phyloP scores from a whole-genome alignment of 768 basidiomycete genomes.

The Tylopilus cervinicoccineus region DNA sequence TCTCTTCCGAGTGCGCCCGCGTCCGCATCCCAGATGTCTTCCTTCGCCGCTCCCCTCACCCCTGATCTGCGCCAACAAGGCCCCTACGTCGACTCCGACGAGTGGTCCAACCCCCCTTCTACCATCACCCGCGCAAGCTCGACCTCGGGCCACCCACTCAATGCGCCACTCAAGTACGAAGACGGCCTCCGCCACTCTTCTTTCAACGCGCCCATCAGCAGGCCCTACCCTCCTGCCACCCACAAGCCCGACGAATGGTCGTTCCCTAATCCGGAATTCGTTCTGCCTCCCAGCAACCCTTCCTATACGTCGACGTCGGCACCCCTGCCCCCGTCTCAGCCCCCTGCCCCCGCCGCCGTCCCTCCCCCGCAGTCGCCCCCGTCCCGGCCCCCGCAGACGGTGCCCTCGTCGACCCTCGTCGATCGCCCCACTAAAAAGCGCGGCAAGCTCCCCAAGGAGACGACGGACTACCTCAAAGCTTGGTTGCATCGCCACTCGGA shows the following conservation, averaged over 20 bases:
- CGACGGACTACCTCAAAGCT: slow-evolving; percentile 83
- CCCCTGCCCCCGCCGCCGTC: slow-evolving; percentile 24
- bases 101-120: slow-evolving; percentile 53
- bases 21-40: slow-evolving; percentile 47
- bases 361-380: slow-evolving; percentile 41
- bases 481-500: slow-evolving; percentile 88
- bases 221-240: slow-evolving; percentile 40
- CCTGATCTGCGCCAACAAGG: slow-evolving; percentile 45
- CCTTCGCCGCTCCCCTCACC: slow-evolving; percentile 44
- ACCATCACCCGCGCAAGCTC: slow-evolving; percentile 66
- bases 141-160: slow-evolving; percentile 52
- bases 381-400: slow-evolving; percentile 50
- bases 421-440: slow-evolving; percentile 79
- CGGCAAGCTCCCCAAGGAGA: slow-evolving; percentile 87
- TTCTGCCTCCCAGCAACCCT: slow-evolving; percentile 33
- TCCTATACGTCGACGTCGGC: slow-evolving; percentile 25
- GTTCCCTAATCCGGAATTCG: slow-evolving; percentile 59
- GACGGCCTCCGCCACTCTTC: slow-evolving; percentile 67
- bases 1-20: slow-evolving; percentile 51
- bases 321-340: slow-evolving; percentile 44
- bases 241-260: slow-evolving; percentile 71
- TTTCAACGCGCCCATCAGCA: slow-evolving; percentile 54
- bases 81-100: slow-evolving; percentile 43
- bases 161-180: slow-evolving; percentile 62
- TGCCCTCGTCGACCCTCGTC: slow-evolving; percentile 55